These are phyloP conservation scores for Pyrenophora teres DNA, from an alignment of 2,329 filamentous ascomycete genomes.

Conservation along the genomic window DNA sequence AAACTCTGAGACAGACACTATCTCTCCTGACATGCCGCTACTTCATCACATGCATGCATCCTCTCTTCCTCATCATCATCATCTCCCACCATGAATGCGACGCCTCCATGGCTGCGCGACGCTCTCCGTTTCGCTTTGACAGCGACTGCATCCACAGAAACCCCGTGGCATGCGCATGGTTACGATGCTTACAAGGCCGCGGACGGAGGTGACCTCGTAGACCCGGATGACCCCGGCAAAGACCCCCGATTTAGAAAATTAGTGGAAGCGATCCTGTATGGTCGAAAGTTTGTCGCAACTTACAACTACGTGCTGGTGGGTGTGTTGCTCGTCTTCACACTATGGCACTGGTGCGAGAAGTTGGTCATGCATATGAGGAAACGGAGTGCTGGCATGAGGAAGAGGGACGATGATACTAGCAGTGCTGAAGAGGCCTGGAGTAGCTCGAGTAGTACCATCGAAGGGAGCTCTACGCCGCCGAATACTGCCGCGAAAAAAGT, in stretches of 20 bases:
- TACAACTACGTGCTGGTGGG: constrained; percentile 49
- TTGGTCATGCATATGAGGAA: constrained; percentile 21
- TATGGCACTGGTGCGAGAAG: constrained; percentile 46
- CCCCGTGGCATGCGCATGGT: constrained; percentile 19
- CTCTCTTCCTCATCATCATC: not conserved
- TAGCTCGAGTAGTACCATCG: constrained; percentile 48
- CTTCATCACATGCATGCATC: not conserved
- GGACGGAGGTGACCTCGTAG: constrained; percentile 20
- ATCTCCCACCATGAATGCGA: constrained; percentile 9
- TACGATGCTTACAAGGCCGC: constrained; percentile 6
- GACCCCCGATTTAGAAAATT: constrained; percentile 45
- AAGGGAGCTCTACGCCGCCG: constrained; percentile 44
- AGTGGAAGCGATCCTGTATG: constrained; percentile 47
- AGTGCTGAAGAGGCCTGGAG: constrained; percentile 34
- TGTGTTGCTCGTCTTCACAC: constrained; percentile 45
- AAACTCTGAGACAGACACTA: constrained; percentile 3
- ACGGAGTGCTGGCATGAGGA: not conserved
- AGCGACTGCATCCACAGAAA: constrained; percentile 29
- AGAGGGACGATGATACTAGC: not conserved
- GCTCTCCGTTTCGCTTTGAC: constrained; percentile 30
- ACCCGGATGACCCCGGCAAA: constrained; percentile 41
- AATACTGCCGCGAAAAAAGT: constrained; percentile 22
- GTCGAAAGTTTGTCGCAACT: constrained; percentile 43
- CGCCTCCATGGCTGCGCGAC: constrained; percentile 28
- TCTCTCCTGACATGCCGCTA: constrained; percentile 14